Evolutionary conservation across 306 rosid species (phyloP).

Genomic region (Fagus crenata): DNA sequence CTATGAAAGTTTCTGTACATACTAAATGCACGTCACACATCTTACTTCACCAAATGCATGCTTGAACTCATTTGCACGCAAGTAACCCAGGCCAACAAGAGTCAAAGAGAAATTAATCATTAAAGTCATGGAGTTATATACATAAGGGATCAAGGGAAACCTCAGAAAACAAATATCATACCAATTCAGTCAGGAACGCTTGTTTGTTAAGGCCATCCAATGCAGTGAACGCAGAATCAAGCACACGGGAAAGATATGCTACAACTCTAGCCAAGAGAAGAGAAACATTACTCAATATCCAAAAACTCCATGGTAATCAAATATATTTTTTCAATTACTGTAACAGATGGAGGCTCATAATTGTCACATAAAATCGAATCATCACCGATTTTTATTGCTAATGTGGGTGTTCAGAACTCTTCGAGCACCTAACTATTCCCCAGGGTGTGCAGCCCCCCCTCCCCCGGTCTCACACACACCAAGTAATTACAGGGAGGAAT

Average conservation of each 20-base stretch:
- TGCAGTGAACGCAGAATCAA: conserved; percentile 93
- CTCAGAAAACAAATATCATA: conserved; percentile 37
- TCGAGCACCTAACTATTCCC: too few species aligned
- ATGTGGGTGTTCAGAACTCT: too few species aligned
- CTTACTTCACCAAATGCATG: neutral
- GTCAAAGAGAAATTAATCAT: conserved; percentile 5
- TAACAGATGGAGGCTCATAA: neutral
- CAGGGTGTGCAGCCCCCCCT: too few species aligned
- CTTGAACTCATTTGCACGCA: conserved; percentile 6
- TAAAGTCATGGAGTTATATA: conserved; percentile 15
- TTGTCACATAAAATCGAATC: neutral
- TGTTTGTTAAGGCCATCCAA: conserved; percentile 97
- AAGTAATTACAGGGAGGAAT: too few species aligned
- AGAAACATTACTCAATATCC: conserved; percentile 29
- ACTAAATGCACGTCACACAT: neutral
- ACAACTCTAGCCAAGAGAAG: conserved; percentile 69
- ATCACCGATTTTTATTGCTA: too few species aligned
- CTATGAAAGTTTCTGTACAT: neutral
- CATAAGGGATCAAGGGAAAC: conserved; percentile 3
- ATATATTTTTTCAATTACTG: neutral
- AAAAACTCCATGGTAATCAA: conserved; percentile 29
- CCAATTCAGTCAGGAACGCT: conserved; percentile 93
- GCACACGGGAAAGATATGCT: conserved; percentile 95
- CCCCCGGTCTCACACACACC: too few species aligned
- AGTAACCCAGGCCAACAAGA: conserved; percentile 8